Conservation (phyloP, 805 yeast species). For the Komagataella kurtzmanii region DNA sequence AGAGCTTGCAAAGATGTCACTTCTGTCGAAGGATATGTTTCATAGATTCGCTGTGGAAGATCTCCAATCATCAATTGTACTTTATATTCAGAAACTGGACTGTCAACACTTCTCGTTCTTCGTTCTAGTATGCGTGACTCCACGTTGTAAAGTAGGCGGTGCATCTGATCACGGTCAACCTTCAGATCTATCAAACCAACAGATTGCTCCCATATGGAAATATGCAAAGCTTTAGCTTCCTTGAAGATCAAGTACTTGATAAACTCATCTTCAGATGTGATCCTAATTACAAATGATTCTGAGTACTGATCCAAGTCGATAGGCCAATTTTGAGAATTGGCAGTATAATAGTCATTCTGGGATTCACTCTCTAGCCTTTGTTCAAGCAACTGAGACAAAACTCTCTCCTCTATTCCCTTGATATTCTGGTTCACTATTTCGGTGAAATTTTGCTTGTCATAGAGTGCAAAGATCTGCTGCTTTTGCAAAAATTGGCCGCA, state of each 20-base stretch:
- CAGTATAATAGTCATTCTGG: conserved; percentile 10
- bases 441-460: neutral
- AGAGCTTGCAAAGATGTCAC: conserved; percentile 1
- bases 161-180: conserved; percentile 10
- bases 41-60: conserved; percentile 40
- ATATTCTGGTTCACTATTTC: neutral
- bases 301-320: conserved; percentile 26
- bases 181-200: conserved; percentile 33
- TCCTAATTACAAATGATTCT: conserved; percentile 30
- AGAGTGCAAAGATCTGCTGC: neutral
- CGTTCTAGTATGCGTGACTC: neutral
- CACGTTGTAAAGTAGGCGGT: conserved; percentile 7
- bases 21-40: conserved; percentile 30
- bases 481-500: neutral
- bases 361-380: neutral
- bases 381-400: neutral
- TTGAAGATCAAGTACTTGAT: conserved; percentile 11
- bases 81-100: conserved; percentile 7
- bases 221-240: conserved; percentile 7
- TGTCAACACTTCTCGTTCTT: neutral
- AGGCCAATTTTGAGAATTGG: conserved; percentile 19
- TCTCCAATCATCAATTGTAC: conserved; percentile 37
- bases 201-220: conserved; percentile 38
- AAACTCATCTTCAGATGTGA: conserved; percentile 16
- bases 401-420: neutral